These are phyloP conservation scores for Crithidia thermophila DNA, from an alignment of 208 protist genomes.

Conservation along the genomic window DNA sequence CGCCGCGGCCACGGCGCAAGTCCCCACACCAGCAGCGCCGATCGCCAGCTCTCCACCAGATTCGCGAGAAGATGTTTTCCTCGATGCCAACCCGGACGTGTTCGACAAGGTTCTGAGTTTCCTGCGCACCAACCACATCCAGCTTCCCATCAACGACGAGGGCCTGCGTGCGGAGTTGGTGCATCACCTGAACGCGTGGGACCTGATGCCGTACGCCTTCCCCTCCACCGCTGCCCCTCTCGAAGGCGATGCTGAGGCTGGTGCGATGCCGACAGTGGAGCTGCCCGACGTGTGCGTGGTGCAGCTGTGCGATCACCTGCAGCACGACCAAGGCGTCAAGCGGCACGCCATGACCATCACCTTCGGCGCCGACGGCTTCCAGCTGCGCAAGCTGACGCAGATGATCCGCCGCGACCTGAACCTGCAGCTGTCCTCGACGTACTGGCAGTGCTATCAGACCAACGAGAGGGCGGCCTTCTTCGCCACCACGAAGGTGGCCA, in stretches of 20 bases:
- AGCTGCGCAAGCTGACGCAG: constrained; percentile 68
- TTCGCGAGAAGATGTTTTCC: constrained; percentile 53
- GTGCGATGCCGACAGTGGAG: constrained; percentile 10
- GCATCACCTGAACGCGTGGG: constrained; percentile 64
- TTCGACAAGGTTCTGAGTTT: constrained; percentile 81
- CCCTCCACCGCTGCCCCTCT: constrained; percentile 22
- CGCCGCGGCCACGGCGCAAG: neutral
- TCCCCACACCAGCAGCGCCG: constrained; percentile 6
- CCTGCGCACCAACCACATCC: constrained; percentile 61
- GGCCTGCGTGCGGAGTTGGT: constrained; percentile 71
- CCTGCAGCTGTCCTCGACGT: constrained; percentile 80
- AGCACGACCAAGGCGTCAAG: constrained; percentile 89
- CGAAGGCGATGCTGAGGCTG: constrained; percentile 11
- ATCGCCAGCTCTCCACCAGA: neutral
- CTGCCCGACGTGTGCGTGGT: constrained; percentile 87
- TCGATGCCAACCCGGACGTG: constrained; percentile 78
- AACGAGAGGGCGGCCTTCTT: constrained; percentile 88
- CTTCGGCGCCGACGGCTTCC: constrained; percentile 84
- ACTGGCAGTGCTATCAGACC: constrained; percentile 91
- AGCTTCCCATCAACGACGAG: constrained; percentile 67
- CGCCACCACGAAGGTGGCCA: constrained; percentile 85
- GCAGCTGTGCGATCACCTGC: constrained; percentile 86
- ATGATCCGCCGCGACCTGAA: constrained; percentile 78
- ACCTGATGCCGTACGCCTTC: constrained; percentile 75
- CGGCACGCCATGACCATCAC: constrained; percentile 89